These are phyloP conservation scores for Aspergillus coremiiformis DNA, from an alignment of 495 filamentous ascomycete genomes.

Conservation along the genomic window DNA sequence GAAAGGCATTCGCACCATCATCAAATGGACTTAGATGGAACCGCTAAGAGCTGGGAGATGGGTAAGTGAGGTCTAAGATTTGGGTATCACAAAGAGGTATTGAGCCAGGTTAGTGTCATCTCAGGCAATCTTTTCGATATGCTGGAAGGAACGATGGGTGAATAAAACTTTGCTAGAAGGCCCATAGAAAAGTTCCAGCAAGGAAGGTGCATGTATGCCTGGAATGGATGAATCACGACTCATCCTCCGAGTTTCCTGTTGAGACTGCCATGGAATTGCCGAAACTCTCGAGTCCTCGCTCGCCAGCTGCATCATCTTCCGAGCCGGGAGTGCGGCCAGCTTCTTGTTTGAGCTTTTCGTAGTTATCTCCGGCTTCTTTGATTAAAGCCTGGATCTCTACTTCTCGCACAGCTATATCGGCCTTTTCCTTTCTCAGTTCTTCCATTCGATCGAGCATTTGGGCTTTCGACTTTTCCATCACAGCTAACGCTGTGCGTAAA, in stretches of 20 bases:
- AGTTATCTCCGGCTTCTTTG: slow-evolving; percentile 74
- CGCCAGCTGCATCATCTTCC: slow-evolving; percentile 21
- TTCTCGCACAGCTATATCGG: slow-evolving; percentile 64
- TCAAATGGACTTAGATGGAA: background rate
- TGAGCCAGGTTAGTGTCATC: background rate
- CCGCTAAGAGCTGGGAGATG: background rate
- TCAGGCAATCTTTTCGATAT: background rate
- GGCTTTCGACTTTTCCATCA: slow-evolving; percentile 48
- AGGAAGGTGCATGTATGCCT: background rate
- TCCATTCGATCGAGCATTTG: slow-evolving; percentile 51
- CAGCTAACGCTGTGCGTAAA: slow-evolving; percentile 44
- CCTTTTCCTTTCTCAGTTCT: slow-evolving; percentile 56
- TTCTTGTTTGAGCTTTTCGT: slow-evolving; percentile 53
- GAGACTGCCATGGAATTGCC: slow-evolving; percentile 27
- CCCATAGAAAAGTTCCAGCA: background rate
- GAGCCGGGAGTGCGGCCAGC: slow-evolving; percentile 34
- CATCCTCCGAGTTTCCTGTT: slow-evolving; percentile 21
- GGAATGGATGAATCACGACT: slow-evolving; percentile 11
- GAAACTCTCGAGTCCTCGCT: slow-evolving; percentile 37
- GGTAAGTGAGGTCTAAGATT: background rate
- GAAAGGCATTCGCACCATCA: slow-evolving; percentile 14
- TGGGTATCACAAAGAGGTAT: slow-evolving; percentile 9
- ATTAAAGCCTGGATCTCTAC: slow-evolving; percentile 74
- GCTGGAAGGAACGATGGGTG: slow-evolving; percentile 3
- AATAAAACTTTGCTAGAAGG: background rate